Base-by-base conservation (phyloP, 2,329 filamentous ascomycete genomes). In the Colletotrichum caudatum region DNA sequence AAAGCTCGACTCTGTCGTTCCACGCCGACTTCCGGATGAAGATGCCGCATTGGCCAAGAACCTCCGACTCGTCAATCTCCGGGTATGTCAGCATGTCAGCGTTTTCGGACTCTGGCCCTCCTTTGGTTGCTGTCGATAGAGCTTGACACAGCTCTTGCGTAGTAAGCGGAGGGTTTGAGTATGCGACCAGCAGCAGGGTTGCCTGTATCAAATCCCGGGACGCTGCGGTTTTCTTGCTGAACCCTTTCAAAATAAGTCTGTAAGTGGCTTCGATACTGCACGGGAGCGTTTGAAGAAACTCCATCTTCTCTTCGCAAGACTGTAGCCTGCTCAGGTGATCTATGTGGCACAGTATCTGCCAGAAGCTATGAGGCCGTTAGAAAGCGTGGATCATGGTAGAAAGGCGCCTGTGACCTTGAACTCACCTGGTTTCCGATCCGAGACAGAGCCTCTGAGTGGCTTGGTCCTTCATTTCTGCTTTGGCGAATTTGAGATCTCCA, bases 71-170 rank as follows among this genome's bases (percentile, higher is more conserved):
- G 6, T 64, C 66, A 4, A 65, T 33, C 33, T 69, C 66, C 8
- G 66, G 66, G 35, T 65, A 64, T 18, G 23, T 44, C 12, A 23
- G 29, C 8, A 18, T 26, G 1, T 51, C 66, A 5, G 61, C 18
- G 20, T 59, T 44, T 39, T 37, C 20, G 11, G 60, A 14, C 23
- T 59, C 53, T 18, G 51, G 16, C 2, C 53, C 46, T 0, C 29
- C 48, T 33, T 44, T 53, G 26, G 23, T 7, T 46, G 44, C 44
- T 16, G 29, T 61, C 3, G 66, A 69, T 11, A 69, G 6, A 2
- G 66, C 66, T 39, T 69, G 66, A 12, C 66, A 69, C 11, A 69
- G 20, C 16, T 69, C 66, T n/a, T 35, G n/a, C 2, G 7, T n/a
- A 2, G 26, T 48, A 3, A 69, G 66, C 1, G 61, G 26, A 1